phyloP scores from a whole-genome alignment of 2,329 filamentous ascomycete genomes.

The Xenoacremonium recifei region DNA sequence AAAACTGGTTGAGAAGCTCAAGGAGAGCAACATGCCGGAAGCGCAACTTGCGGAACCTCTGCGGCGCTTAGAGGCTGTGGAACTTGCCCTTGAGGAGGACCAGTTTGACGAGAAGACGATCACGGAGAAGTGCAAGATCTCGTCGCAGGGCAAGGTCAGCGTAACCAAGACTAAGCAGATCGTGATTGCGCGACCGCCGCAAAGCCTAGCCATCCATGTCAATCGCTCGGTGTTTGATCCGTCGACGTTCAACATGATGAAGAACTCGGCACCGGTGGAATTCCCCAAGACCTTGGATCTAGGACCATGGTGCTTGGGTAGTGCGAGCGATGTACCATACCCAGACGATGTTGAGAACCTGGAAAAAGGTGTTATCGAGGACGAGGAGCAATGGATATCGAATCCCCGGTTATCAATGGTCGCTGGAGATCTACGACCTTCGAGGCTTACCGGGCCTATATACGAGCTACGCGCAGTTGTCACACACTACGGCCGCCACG shows the following conservation, averaged over 20 bases:
- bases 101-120: slow-evolving; percentile 73
- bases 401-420: slow-evolving; percentile 74
- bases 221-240: slow-evolving; percentile 93
- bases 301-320: slow-evolving; percentile 81
- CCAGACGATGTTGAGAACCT: neutral
- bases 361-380: neutral
- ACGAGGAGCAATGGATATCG: slow-evolving; percentile 66
- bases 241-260: slow-evolving; percentile 72
- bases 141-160: slow-evolving; percentile 64
- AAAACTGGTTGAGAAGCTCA: slow-evolving; percentile 43
- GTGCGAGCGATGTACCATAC: slow-evolving; percentile 26
- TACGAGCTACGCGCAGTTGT: slow-evolving; percentile 84
- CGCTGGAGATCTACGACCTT: slow-evolving; percentile 49
- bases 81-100: slow-evolving; percentile 72
- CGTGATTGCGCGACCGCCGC: slow-evolving; percentile 78
- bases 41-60: slow-evolving; percentile 50
- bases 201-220: slow-evolving; percentile 79
- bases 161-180: slow-evolving; percentile 89
- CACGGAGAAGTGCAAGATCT: slow-evolving; percentile 62
- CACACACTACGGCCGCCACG: slow-evolving; percentile 86
- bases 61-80: slow-evolving; percentile 62
- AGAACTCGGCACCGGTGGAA: slow-evolving; percentile 76
- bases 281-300: slow-evolving; percentile 77
- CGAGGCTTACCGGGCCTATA: slow-evolving; percentile 54
- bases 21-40: slow-evolving; percentile 35